Evolutionary conservation across 2,329 filamentous ascomycete species (phyloP), one percentile per base, ranked within the genome.

Genomic region (Nigrospora oryzae): DNA sequence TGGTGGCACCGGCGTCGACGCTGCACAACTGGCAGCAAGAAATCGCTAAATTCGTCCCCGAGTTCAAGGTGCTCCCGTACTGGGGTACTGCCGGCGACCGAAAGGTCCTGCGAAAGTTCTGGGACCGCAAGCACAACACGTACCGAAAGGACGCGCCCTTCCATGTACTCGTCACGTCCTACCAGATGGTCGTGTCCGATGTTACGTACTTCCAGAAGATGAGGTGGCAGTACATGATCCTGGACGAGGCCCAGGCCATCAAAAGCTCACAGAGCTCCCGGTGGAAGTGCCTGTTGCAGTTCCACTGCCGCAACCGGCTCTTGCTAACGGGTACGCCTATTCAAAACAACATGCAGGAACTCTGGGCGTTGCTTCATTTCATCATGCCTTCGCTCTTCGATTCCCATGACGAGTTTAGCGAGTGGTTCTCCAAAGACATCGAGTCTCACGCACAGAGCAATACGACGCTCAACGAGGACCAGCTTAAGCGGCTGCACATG

Each of bases 381-480:
- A 97, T 97, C 70, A 97, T 98, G 93, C 93, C 93, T n/a, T 95
- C 88, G 37, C 75, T 98, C 42, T 98, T 98, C 66, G 93, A 93
- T 64, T 91, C 86, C 1, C 88, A 93, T 65, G 88, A 94, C 59
- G 88, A 93, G 59, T 94, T 94, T 60, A 91, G 86, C 68, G 88
- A 93, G 56, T 94, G 88, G 88, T 94, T 94, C 63, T 91, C 86
- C 44, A 93, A 93, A 67, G 88, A 93, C 54, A 98, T 98, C 50
- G 93, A 98, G 66, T 97, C 90, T 35, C 93, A 98, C 62, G 93
- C 93, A 1, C 91, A 96, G 68, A 96, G 89, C 64, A 97, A 98
- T 61, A 97, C 91, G n/a, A 97, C 97, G 63, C 83, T 98, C 47
- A 98, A 98, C 59, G 93, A 98, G 63, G 91, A 96, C 60, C 93